Evolutionary conservation across 257 asterid species (phyloP).

Genomic region (Solanum lycopersicoides): DNA sequence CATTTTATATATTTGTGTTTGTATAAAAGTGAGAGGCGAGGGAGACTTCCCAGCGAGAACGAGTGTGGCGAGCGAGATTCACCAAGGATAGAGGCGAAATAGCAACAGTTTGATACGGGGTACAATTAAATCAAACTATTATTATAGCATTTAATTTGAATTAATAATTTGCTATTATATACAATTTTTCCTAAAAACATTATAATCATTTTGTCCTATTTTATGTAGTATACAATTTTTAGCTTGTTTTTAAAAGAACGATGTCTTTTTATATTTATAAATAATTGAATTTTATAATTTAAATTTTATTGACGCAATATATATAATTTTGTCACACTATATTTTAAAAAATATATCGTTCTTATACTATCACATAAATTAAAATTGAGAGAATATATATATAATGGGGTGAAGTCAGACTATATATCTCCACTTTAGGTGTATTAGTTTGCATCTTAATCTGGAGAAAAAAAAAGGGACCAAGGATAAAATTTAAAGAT

Average conservation of each 20-base stretch:
- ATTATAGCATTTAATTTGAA: no score
- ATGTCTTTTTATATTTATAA: not conserved
- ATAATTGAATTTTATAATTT: not conserved
- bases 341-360: not conserved
- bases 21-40: no score
- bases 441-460: not conserved
- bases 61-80: no score
- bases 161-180: no score
- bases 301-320: not conserved
- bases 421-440: not conserved
- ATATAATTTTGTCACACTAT: not conserved
- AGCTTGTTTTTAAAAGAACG: not conserved
- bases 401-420: not conserved
- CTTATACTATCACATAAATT: not conserved
- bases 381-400: not conserved
- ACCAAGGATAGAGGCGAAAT: no score
- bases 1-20: no score
- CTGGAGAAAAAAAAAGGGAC: slow-evolving; percentile 2
- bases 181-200: not conserved
- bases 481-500: slow-evolving; percentile 4
- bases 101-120: no score
- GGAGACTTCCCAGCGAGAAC: no score
- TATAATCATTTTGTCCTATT: not conserved
- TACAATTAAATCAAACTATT: no score
- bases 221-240: not conserved